These are phyloP conservation scores for Stemphylium vesicarium DNA, from an alignment of 2,329 filamentous ascomycete genomes.

Conservation along the genomic window DNA sequence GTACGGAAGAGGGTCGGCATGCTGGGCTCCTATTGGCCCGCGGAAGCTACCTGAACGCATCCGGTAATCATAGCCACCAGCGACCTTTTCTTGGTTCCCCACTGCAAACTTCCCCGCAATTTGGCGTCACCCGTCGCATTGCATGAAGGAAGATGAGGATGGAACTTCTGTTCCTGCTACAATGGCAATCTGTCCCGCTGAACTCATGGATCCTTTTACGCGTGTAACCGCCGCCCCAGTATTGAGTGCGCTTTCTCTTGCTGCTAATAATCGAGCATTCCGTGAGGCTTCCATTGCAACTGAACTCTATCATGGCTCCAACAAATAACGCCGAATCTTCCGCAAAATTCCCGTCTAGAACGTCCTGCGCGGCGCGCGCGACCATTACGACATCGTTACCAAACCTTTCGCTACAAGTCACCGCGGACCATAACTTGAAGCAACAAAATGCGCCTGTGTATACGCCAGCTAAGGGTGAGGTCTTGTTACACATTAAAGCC, in stretches of 20 bases:
- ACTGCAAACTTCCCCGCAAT: constrained; percentile 9
- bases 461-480: constrained; percentile 61
- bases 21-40: constrained; percentile 5
- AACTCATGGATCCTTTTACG: not conserved
- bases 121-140: constrained; percentile 2
- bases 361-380: constrained; percentile 15
- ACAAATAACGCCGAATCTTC: not conserved
- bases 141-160: not conserved
- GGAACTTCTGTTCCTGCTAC: not conserved
- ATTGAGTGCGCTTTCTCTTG: not conserved
- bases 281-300: not conserved
- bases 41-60: not conserved
- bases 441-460: constrained; percentile 63
- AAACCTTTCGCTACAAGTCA: constrained; percentile 66
- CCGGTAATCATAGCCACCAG: constrained; percentile 19
- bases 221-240: not conserved
- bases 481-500: constrained; percentile 66
- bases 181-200: not conserved
- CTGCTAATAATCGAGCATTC: not conserved
- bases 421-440: constrained; percentile 65
- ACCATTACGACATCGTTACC: constrained; percentile 34
- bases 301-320: constrained; percentile 12
- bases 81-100: constrained; percentile 4
- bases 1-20: not conserved
- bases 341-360: constrained; percentile 14